Evolutionary conservation across 2,329 filamentous ascomycete species (phyloP).

Genomic region (Fusarium incarnatum): DNA sequence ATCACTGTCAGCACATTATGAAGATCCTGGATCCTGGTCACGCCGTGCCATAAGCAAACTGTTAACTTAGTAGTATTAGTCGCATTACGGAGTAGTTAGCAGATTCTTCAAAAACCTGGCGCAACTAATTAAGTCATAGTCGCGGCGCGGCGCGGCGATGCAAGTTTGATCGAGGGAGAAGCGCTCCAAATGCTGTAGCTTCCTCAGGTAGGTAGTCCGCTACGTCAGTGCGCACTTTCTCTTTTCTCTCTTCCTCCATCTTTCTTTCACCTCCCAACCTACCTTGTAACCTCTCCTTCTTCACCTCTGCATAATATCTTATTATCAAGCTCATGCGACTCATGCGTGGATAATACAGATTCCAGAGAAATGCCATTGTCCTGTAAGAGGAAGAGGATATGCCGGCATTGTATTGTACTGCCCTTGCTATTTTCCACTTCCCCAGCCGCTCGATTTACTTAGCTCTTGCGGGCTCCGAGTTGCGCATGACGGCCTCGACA

Average conservation of each 20-base stretch:
- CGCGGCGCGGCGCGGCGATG: neutral
- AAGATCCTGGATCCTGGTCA: slow-evolving; percentile 12
- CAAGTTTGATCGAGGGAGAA: slow-evolving; percentile 23
- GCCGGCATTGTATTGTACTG: slow-evolving; percentile 32
- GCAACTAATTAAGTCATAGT: slow-evolving; percentile 31
- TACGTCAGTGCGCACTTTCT: slow-evolving; percentile 28
- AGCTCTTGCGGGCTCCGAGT: slow-evolving; percentile 25
- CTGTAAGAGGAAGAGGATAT: slow-evolving; percentile 40
- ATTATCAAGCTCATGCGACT: neutral
- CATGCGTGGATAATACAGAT: slow-evolving; percentile 23
- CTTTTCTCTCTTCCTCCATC: neutral
- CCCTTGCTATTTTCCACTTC: slow-evolving; percentile 29
- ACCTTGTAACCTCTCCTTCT: neutral
- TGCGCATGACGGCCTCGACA: slow-evolving; percentile 34
- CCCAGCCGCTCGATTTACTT: slow-evolving; percentile 33
- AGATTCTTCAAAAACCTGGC: slow-evolving; percentile 22
- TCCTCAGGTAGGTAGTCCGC: neutral
- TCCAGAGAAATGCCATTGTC: slow-evolving; percentile 39
- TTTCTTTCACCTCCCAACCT: neutral
- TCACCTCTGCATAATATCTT: slow-evolving; percentile 6
- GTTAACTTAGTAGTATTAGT: slow-evolving; percentile 2
- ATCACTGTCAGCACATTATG: neutral
- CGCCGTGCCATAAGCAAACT: slow-evolving; percentile 2
- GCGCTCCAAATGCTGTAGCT: slow-evolving; percentile 5
- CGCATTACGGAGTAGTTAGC: neutral